Conservation (phyloP, 2,329 filamentous ascomycete genomes). For the Fusarium brachygibbosum region DNA sequence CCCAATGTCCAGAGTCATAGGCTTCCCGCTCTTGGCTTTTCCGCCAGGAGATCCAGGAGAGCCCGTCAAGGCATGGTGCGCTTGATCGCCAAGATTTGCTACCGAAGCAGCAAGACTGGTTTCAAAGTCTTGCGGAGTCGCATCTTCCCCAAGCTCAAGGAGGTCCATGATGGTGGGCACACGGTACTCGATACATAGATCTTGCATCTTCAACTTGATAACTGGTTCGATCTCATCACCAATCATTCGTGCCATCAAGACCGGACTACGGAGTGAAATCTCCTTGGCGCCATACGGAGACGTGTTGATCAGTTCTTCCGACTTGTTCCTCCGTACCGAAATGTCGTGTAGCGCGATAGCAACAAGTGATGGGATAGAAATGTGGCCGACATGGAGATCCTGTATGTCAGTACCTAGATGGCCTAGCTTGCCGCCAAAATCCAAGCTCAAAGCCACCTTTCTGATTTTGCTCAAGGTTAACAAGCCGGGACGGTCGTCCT, state of each 20-base stretch:
- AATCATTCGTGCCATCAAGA: conserved; percentile 90
- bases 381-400: conserved; percentile 80
- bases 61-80: conserved; percentile 62
- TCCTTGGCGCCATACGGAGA: conserved; percentile 49
- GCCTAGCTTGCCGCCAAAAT: conserved; percentile 79
- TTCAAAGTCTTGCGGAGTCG: conserved; percentile 79
- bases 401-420: conserved; percentile 68
- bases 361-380: conserved; percentile 85
- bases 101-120: conserved; percentile 83
- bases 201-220: conserved; percentile 87
- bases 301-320: conserved; percentile 78
- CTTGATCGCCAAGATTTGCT: conserved; percentile 77
- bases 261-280: conserved; percentile 55
- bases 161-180: conserved; percentile 86
- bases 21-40: conserved; percentile 60
- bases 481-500: conserved; percentile 92
- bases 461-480: conserved; percentile 79
- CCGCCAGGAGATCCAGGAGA: conserved; percentile 46
- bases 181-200: conserved; percentile 88
- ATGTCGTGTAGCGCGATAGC: conserved; percentile 80
- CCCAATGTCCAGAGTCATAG: conserved; percentile 78
- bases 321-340: conserved; percentile 72
- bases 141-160: conserved; percentile 76
- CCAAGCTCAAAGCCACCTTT: conserved; percentile 70
- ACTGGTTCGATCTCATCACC: conserved; percentile 95